These are phyloP conservation scores for Lepidium aucheri DNA, from an alignment of 345 rosid species.

Conservation along the genomic window DNA sequence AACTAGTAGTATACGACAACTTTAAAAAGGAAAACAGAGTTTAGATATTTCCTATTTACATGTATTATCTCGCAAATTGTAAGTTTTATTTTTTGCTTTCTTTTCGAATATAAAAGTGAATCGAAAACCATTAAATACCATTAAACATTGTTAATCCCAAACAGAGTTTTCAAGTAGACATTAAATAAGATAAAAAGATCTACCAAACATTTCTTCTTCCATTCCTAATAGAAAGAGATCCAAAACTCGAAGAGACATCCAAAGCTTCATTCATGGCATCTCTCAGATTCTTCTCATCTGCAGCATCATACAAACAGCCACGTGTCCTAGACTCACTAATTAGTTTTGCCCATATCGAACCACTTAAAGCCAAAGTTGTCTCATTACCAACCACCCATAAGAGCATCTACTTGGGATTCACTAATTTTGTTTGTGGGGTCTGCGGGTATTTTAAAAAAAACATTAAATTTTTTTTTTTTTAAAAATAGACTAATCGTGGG, in stretches of 20 bases:
- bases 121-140: background rate
- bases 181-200: background rate
- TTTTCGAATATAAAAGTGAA: background rate
- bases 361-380: conserved; percentile 22
- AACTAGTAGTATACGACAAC: background rate
- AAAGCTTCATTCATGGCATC: conserved; percentile 8
- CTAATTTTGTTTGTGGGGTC: too few species aligned
- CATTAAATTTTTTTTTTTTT: too few species aligned
- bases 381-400: conserved; percentile 41
- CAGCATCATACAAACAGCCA: conserved; percentile 25
- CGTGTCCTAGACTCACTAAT: conserved; percentile 26
- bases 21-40: background rate
- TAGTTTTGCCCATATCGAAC: conserved; percentile 28
- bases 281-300: conserved; percentile 16
- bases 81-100: background rate
- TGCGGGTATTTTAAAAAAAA: too few species aligned
- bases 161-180: background rate
- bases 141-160: background rate
- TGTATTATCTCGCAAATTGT: background rate
- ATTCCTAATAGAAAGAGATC: background rate
- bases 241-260: background rate
- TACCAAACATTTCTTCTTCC: background rate
- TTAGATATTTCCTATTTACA: background rate
- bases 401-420: too few species aligned
- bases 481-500: too few species aligned